These are phyloP conservation scores for Brassica incana DNA, from an alignment of 345 rosid species.

Conservation along the genomic window DNA sequence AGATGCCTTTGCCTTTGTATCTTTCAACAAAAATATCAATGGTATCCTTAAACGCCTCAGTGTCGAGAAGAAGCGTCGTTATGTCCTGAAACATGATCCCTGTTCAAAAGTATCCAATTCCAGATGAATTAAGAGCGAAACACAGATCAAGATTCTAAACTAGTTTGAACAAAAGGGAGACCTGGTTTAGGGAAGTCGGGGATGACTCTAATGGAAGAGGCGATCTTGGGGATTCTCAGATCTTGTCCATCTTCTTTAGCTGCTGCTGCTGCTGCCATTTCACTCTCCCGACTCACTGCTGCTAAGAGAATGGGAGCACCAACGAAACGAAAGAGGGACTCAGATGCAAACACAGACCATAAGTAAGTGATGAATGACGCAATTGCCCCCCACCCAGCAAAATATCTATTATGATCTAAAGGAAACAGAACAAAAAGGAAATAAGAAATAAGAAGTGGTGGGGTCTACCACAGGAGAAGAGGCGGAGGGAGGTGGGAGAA, in stretches of 20 bases:
- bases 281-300: slow-evolving; percentile 44
- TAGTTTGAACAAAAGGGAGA: slow-evolving; percentile 14
- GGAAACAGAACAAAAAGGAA: background rate
- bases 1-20: slow-evolving; percentile 59
- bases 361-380: slow-evolving; percentile 19
- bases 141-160: slow-evolving; percentile 7
- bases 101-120: slow-evolving; percentile 30
- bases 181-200: slow-evolving; percentile 95
- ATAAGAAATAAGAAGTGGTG: background rate
- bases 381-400: slow-evolving; percentile 32
- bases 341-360: slow-evolving; percentile 29
- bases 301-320: slow-evolving; percentile 22
- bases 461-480: slow-evolving; percentile 13
- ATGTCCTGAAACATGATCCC: slow-evolving; percentile 93
- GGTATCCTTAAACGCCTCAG: slow-evolving; percentile 69
- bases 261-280: slow-evolving; percentile 67
- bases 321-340: slow-evolving; percentile 4
- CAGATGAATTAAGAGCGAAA: background rate
- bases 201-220: slow-evolving; percentile 78
- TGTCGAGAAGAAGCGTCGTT: slow-evolving; percentile 76
- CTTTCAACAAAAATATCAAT: slow-evolving; percentile 82
- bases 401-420: slow-evolving; percentile 11
- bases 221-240: slow-evolving; percentile 62
- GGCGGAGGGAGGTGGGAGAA: slow-evolving; percentile 20
- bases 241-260: slow-evolving; percentile 50